phyloP scores from a whole-genome alignment of 2,329 filamentous ascomycete genomes.

The Setomelanomma holmii region DNA sequence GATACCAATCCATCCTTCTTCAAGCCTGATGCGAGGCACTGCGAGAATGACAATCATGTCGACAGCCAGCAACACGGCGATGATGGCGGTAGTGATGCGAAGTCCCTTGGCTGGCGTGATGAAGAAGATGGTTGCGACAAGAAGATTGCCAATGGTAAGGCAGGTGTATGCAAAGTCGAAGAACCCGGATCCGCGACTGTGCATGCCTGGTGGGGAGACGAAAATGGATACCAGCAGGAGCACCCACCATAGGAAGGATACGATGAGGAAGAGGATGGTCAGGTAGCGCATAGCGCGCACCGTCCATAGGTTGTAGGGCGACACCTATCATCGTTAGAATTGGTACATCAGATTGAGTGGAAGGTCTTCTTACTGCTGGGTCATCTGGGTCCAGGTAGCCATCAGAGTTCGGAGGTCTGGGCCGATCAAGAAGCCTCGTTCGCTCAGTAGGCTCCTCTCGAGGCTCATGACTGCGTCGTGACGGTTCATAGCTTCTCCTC shows the following conservation, averaged over 20 bases:
- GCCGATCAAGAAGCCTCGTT: slow-evolving; percentile 69
- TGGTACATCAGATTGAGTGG: neutral
- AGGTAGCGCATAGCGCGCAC: slow-evolving; percentile 81
- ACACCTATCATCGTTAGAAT: slow-evolving; percentile 58
- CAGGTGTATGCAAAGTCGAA: slow-evolving; percentile 85
- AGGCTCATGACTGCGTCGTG: slow-evolving; percentile 36
- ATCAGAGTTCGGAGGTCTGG: slow-evolving; percentile 65
- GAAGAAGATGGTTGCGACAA: slow-evolving; percentile 86
- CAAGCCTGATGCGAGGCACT: slow-evolving; percentile 75
- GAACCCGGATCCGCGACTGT: slow-evolving; percentile 90
- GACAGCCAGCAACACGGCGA: slow-evolving; percentile 71
- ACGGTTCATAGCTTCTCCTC: slow-evolving; percentile 36
- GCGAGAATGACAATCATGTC: slow-evolving; percentile 81
- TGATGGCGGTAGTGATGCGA: slow-evolving; percentile 73
- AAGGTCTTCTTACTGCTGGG: slow-evolving; percentile 70
- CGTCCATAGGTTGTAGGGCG: slow-evolving; percentile 94
- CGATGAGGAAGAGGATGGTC: slow-evolving; percentile 75
- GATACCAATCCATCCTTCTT: slow-evolving; percentile 93
- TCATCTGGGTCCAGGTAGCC: slow-evolving; percentile 79
- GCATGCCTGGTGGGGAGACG: slow-evolving; percentile 84
- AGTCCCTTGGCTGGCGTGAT: slow-evolving; percentile 80
- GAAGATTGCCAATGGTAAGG: slow-evolving; percentile 75
- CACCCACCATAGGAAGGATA: slow-evolving; percentile 92
- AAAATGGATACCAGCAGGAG: slow-evolving; percentile 88
- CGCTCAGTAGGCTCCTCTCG: slow-evolving; percentile 65